Evolutionary conservation across 202 grass and related monocot species (phyloP), one percentile per base, ranked within the genome.

Genomic region (Panicum hallii): DNA sequence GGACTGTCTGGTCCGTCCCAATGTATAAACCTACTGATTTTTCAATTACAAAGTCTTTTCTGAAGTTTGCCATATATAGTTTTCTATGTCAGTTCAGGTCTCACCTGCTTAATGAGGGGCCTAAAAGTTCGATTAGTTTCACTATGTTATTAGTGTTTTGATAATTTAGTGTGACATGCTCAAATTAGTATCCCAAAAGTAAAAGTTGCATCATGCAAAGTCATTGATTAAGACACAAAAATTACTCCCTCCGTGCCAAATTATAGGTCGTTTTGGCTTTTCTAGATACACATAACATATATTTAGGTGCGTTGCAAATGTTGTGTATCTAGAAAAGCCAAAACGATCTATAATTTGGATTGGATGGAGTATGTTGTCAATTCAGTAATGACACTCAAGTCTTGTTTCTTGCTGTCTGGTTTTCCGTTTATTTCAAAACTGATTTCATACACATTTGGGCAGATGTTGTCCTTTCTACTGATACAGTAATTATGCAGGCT

Each of bases 401-500:
- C 32, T 5, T 74, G 23, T 81, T 84, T 57, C 5, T 42, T 70
- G 50, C 14, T 64, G 17, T 42, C 22, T 58, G 1, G 32, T 85
- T 82, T 84, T 47, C 50, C 5, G 47, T 81, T 15, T 68, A 15
- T 83, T 67, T 62, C 0, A 26, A 83, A 79, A 64, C 28, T 60
- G 32, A 72, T 79, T 86, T 45, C 19, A 32, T 85, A 7, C 53
- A 49, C 61, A 77, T 87, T 43, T 83, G 52, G 43, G 19, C 34
- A 9, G 9, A 79, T 34, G 62, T 86, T 85, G 42, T 69, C 12
- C 54, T 58, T 70, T 74, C 68, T 62, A 70, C 84, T 84, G 23
- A 89, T 68, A 85, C 46, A 15, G 11, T 77, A 65, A 77, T 48
- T 85, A 34, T 91, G 69, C 88, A 99, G 97, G 79, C 43, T 30